Base-by-base conservation (phyloP, 305 asterid genomes). In the Vinca major region DNA sequence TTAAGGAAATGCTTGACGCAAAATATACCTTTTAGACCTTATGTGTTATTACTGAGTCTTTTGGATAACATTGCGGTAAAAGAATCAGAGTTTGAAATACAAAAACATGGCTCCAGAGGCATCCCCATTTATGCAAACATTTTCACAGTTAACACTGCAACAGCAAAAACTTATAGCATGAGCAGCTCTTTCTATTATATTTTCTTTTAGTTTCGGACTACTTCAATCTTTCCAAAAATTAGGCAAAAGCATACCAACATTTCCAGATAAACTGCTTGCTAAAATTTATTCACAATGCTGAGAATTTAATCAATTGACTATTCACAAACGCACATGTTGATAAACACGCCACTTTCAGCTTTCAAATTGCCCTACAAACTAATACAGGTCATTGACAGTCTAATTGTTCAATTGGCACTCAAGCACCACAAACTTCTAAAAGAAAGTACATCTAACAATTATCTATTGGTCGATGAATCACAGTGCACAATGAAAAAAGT, bases 321-420 rank as follows among this genome's bases (percentile, higher is more conserved):
- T 60, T 36, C 44, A 58, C 17, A 33, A 57, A 58, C 10, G 5
- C 36, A n/a, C 16, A 58, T 13, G 45, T 12, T 12, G 1, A 41
- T 26, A 63, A 20, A 20, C 21, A 45, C 55, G 12, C 17, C 39
- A 20, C 10, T 63, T 44, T 19, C 54, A 45, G 19, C 41, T 43
- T 19, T 63, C 65, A 61, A 63, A 41, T 63, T 63, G 37, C 43
- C 36, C 66, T 39, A 61, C 49, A 36, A 61, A 39, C 10, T 14
- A 40, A 39, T 60, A 19, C 47, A 5, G 21, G 1, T 14, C 20
- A 39, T 0, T 39, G 26, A 61, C 13, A 9, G 26, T 41, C 50
- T 62, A 62, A 41, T 4, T 17, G 47, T 60, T 50, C 19, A 7
- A 20, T 68, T 41, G 37, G 17, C 8, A 13, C 33, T 13, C 26